Evolutionary conservation across 2,329 filamentous ascomycete genomes (phyloP), one percentile per base, ranked within the genome.

Genomic region (Chrysoporthe cubensis): DNA sequence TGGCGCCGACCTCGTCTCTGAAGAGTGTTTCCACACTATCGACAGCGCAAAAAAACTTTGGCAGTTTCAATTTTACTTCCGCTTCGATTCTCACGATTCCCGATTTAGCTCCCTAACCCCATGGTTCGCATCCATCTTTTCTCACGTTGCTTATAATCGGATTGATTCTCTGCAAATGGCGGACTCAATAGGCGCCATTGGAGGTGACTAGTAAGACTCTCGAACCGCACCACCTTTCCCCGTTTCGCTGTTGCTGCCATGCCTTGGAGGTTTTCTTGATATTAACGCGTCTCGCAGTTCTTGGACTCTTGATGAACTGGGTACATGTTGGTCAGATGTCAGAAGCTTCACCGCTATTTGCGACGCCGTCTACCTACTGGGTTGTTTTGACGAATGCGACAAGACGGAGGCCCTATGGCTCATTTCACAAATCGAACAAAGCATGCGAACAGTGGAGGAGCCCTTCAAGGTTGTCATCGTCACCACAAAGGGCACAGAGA

Each of bases 351-450:
- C 2, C 6, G 18, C 37, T 5, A 2, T 14, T 3, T 2, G 13
- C 7, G 32, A 63, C 21, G 61, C 48, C 1, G 14, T 63, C 8
- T 63, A 63, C 48, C 9, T 63, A 0, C 21, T 63, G 3, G 48
- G 18, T 4, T 21, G 48, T 26, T 54, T 63, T 11, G 61, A 63
- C 18, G 48, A 63, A 16, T 63, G 61, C 21, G 16, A 63, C 3
- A 16, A 54, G 3, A 8, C 18, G 3, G 18, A 63, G 37, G 16
- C 61, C 16, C 13, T 56, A 5, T 63, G 48, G 61, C 61, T 63
- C 7, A 40, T 63, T 16, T 32, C 14, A 4, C 4, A 32, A 2
- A 3, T 63, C 9, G 7, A 56, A 6, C 9, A 32, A 6, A 21
- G 3, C 5, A 43, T 34, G 32, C 16, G 14, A 32, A 2, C 7